A percentile compares a stretch with the other conserved stretches of the same genome.
phyloP scores from a whole-genome alignment of 805 yeast genomes.

The Yarrowia alimentaria region DNA sequence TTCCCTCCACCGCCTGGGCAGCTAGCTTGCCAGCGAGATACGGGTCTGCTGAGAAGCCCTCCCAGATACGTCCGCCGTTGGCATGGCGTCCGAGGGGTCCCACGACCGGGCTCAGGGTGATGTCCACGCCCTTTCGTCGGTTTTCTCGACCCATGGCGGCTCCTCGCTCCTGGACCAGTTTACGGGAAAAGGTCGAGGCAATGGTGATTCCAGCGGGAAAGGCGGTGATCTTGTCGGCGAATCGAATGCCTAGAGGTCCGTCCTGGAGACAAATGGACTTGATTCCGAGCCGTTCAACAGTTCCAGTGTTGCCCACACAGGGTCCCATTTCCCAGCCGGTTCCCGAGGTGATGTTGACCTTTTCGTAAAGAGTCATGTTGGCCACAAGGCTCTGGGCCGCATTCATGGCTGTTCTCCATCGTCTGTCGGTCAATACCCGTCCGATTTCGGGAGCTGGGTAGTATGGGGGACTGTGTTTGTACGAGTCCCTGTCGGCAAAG shows the following conservation, averaged over 20 bases:
- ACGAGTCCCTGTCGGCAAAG: constrained; percentile 2
- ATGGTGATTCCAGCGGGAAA: constrained; percentile 61
- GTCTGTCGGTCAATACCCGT: constrained; percentile 36
- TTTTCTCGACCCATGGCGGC: constrained; percentile 58
- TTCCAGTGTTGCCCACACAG: constrained; percentile 57
- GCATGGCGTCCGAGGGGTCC: constrained; percentile 65
- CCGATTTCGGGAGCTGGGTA: constrained; percentile 34
- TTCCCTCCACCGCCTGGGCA: constrained; percentile 52
- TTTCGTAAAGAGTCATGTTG: constrained; percentile 57
- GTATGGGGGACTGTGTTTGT: constrained; percentile 31
- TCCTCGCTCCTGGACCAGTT: constrained; percentile 52
- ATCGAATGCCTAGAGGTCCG: constrained; percentile 60
- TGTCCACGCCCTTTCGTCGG: constrained; percentile 53
- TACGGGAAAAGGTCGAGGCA: constrained; percentile 57
- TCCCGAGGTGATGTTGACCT: constrained; percentile 62
- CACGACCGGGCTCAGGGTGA: constrained; percentile 55
- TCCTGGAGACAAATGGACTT: constrained; percentile 60
- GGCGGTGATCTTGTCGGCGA: constrained; percentile 53
- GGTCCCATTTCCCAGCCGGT: constrained; percentile 62
- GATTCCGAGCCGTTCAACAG: constrained; percentile 54
- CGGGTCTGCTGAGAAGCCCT: constrained; percentile 62
- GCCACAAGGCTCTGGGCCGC: constrained; percentile 56
- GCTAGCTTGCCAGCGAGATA: constrained; percentile 57
- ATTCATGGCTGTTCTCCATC: constrained; percentile 58
- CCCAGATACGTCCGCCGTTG: constrained; percentile 66